Conservation (phyloP, 306 rosid genomes). For the Dalbergia cochinchinensis region DNA sequence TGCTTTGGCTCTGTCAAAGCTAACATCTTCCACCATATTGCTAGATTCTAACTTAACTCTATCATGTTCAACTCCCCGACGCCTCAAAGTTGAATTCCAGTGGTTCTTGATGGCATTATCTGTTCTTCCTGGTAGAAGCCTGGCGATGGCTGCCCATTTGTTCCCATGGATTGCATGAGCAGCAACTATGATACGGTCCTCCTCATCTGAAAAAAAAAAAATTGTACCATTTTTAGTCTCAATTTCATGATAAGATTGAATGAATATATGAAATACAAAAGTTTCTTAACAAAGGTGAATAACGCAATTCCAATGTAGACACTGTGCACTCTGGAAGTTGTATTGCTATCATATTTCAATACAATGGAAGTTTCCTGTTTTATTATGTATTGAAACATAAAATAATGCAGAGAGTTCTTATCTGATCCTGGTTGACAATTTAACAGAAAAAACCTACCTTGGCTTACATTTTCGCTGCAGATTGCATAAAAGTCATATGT, state of each 20-base stretch:
- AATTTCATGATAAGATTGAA: constrained; percentile 25
- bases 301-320: background rate
- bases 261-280: constrained; percentile 16
- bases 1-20: constrained; percentile 85
- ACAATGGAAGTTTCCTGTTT: background rate
- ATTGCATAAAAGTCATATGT: constrained; percentile 6
- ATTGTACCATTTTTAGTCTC: constrained; percentile 41
- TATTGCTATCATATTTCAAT: constrained; percentile 30
- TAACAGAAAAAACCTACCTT: background rate
- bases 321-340: background rate
- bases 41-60: constrained; percentile 68
- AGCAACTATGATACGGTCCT: constrained; percentile 82
- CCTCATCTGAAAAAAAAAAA: constrained; percentile 80
- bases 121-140: constrained; percentile 87
- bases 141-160: constrained; percentile 93
- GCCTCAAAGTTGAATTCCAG: constrained; percentile 94
- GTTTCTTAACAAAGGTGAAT: constrained; percentile 32
- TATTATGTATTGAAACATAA: background rate
- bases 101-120: constrained; percentile 94
- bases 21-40: constrained; percentile 60
- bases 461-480: constrained; percentile 17
- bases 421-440: background rate
- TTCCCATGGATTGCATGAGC: constrained; percentile 93
- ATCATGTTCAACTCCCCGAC: constrained; percentile 64
- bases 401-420: background rate